A percentile compares a stretch with the other conserved stretches of the same genome.
These are phyloP conservation scores for Paspalum notatum DNA, from an alignment of 176 grass and related monocot genomes.

Conservation along the genomic window DNA sequence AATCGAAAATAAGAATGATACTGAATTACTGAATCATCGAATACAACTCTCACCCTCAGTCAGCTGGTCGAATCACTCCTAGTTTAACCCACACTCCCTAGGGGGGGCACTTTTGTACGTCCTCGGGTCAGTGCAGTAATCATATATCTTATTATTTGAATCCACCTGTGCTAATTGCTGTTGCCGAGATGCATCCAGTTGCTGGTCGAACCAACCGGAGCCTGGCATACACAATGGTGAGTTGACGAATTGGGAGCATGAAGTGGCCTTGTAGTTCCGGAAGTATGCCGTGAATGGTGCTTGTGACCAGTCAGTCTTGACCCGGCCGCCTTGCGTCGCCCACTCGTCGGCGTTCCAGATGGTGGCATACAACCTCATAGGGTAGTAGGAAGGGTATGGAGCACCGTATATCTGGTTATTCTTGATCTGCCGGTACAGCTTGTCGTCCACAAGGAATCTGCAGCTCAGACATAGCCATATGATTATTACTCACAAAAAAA, in stretches of 20 bases:
- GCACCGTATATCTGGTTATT: slow-evolving; percentile 45
- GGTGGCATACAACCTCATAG: slow-evolving; percentile 64
- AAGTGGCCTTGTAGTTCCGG: slow-evolving; percentile 55
- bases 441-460: slow-evolving; percentile 73
- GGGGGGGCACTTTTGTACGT: slow-evolving; percentile 37
- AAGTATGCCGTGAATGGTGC: slow-evolving; percentile 66
- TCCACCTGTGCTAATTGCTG: slow-evolving; percentile 50
- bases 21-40: slow-evolving; percentile 33
- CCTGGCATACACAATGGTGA: slow-evolving; percentile 24
- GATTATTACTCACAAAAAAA: not conserved
- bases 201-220: slow-evolving; percentile 44
- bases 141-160: slow-evolving; percentile 56
- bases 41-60: slow-evolving; percentile 35
- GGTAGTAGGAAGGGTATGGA: slow-evolving; percentile 49
- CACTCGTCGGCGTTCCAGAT: slow-evolving; percentile 72
- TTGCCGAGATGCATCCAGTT: slow-evolving; percentile 28
- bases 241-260: slow-evolving; percentile 20
- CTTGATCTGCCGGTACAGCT: slow-evolving; percentile 60
- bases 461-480: slow-evolving; percentile 31
- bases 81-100: slow-evolving; percentile 45
- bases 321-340: slow-evolving; percentile 65
- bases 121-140: slow-evolving; percentile 63
- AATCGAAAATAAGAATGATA: slow-evolving; percentile 8
- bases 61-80: slow-evolving; percentile 29
- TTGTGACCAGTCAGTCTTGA: slow-evolving; percentile 67